phyloP scores from a whole-genome alignment of 495 filamentous ascomycete species.

The Aspergillus sclerotioniger region DNA sequence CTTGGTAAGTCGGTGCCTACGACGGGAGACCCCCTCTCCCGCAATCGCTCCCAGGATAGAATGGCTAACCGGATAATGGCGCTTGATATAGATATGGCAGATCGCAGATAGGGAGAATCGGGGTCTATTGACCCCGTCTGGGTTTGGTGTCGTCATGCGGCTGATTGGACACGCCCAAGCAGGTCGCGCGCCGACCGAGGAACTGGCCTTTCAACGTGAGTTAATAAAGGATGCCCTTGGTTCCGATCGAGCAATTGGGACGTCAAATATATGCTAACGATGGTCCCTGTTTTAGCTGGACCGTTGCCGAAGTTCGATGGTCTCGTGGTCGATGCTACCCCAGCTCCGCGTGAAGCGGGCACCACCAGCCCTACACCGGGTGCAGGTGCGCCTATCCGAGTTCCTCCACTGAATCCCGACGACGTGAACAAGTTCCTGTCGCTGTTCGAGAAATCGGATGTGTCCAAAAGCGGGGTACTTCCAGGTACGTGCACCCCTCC shows the following conservation, averaged over 20 bases:
- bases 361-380: constrained; percentile 58
- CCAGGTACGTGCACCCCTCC: constrained; percentile 53
- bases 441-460: constrained; percentile 83
- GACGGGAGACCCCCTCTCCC: background rate
- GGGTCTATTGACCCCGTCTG: constrained; percentile 84
- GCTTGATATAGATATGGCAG: constrained; percentile 81
- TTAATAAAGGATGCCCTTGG: constrained; percentile 4
- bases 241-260: background rate
- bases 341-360: constrained; percentile 37
- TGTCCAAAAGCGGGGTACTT: constrained; percentile 70
- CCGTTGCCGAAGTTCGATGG: constrained; percentile 94
- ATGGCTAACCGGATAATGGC: constrained; percentile 11
- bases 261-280: constrained; percentile 16
- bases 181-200: constrained; percentile 72
- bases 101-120: constrained; percentile 96
- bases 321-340: constrained; percentile 42
- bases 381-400: constrained; percentile 73
- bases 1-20: constrained; percentile 59
- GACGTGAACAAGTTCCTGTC: constrained; percentile 83
- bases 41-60: background rate
- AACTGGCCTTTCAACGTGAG: constrained; percentile 69
- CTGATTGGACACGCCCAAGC: constrained; percentile 96
- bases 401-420: constrained; percentile 84
- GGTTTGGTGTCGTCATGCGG: constrained; percentile 86
- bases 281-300: constrained; percentile 55